These are phyloP conservation scores for Podospora pseudoanserina DNA, from an alignment of 495 filamentous ascomycete genomes.

Conservation along the genomic window DNA sequence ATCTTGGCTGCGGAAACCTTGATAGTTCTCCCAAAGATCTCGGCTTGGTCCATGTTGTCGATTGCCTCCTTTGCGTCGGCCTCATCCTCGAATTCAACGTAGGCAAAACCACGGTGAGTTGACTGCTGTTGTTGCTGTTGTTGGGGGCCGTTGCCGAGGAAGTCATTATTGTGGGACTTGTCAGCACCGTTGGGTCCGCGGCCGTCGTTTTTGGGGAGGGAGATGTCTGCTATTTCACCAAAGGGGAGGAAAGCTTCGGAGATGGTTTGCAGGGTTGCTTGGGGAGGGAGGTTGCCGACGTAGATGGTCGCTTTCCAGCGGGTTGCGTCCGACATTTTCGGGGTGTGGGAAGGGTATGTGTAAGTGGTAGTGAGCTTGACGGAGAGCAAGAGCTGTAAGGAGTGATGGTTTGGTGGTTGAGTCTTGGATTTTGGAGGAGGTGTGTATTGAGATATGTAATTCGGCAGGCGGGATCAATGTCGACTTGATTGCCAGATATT, in stretches of 20 bases:
- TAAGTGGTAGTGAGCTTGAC: neutral
- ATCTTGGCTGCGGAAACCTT: constrained; percentile 90
- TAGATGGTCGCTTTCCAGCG: constrained; percentile 88
- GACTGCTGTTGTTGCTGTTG: neutral
- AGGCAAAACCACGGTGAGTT: constrained; percentile 87
- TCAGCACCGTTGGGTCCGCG: constrained; percentile 61
- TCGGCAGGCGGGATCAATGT: neutral
- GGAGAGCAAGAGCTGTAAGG: neutral
- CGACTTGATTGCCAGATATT: neutral
- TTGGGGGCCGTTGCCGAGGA: neutral
- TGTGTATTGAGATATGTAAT: neutral
- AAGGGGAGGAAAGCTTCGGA: constrained; percentile 94
- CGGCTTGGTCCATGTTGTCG: constrained; percentile 97
- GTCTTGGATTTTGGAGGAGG: neutral
- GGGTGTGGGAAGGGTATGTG: neutral
- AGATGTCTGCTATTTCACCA: constrained; percentile 86
- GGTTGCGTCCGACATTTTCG: constrained; percentile 72
- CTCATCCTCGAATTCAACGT: constrained; percentile 86
- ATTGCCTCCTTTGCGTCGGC: constrained; percentile 92
- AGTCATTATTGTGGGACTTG: neutral
- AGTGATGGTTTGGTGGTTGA: neutral
- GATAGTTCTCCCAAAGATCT: constrained; percentile 89
- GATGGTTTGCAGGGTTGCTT: constrained; percentile 68
- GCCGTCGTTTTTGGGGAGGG: constrained; percentile 78
- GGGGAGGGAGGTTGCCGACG: constrained; percentile 80